phyloP scores from a whole-genome alignment of 1,284 basidiomycete species.

The Inonotus hispidus region DNA sequence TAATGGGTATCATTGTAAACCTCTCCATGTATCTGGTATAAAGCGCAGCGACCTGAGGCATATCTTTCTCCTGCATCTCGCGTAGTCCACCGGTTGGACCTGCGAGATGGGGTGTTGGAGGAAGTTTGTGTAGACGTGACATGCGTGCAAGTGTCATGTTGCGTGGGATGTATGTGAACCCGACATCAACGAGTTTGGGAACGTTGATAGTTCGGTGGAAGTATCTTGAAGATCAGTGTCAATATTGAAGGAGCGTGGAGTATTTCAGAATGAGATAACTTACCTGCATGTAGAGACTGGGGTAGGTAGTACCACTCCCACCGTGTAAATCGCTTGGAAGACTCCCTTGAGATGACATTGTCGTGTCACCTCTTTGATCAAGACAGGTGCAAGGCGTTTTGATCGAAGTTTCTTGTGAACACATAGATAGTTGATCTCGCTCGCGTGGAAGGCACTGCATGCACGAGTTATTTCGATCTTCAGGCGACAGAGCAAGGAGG shows the following conservation, averaged over 20 bases:
- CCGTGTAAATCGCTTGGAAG: constrained; percentile 98
- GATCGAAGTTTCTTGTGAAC: constrained; percentile 97
- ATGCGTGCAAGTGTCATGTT: constrained; percentile 84
- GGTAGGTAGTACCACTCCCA: constrained; percentile 85
- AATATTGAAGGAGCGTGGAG: not conserved
- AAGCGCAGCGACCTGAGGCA: constrained; percentile 70
- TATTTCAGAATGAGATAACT: not conserved
- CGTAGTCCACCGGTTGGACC: constrained; percentile 42
- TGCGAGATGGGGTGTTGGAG: constrained; percentile 42
- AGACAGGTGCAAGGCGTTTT: constrained; percentile 91
- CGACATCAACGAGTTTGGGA: constrained; percentile 86
- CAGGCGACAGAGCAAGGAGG: not conserved
- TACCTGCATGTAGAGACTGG: constrained; percentile 81
- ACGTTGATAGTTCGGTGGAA: constrained; percentile 93
- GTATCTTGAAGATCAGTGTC: constrained; percentile 48
- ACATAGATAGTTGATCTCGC: constrained; percentile 98
- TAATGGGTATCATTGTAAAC: constrained; percentile 81
- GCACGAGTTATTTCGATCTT: not conserved
- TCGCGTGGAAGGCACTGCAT: constrained; percentile 60
- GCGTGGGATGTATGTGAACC: constrained; percentile 84
- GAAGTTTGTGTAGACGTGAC: constrained; percentile 69
- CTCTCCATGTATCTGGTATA: constrained; percentile 78
- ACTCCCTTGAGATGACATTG: constrained; percentile 86
- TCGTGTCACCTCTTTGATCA: constrained; percentile 98
- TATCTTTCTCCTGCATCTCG: constrained; percentile 83